Evolutionary conservation across 805 yeast species (phyloP).

Genomic region (Wickerhamiella shivajii): DNA sequence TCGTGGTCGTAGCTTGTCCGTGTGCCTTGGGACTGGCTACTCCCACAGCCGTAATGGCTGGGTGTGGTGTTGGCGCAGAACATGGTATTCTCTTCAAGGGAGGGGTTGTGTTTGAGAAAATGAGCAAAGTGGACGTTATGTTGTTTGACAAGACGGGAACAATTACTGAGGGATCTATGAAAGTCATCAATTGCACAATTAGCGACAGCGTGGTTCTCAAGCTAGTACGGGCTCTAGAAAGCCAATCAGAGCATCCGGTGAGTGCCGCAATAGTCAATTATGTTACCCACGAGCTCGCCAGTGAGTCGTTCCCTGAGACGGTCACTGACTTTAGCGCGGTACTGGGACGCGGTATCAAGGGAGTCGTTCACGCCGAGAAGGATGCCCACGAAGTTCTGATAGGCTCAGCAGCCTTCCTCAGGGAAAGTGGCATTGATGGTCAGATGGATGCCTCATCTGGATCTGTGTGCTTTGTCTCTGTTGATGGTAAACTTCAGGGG

Average conservation of each 20-base stretch:
- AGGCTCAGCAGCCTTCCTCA: constrained; percentile 25
- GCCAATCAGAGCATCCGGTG: constrained; percentile 73
- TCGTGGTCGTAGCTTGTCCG: constrained; percentile 95
- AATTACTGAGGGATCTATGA: constrained; percentile 73
- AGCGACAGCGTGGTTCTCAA: constrained; percentile 33
- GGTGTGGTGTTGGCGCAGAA: constrained; percentile 89
- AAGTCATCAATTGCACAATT: constrained; percentile 21
- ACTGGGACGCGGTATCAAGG: constrained; percentile 25
- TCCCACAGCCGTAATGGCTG: constrained; percentile 98
- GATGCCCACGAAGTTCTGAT: constrained; percentile 3
- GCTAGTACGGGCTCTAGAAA: constrained; percentile 45
- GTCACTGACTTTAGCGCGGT: constrained; percentile 16
- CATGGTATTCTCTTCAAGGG: constrained; percentile 87
- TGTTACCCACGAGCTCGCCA: background rate
- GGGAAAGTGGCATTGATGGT: constrained; percentile 13
- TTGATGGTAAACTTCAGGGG: constrained; percentile 49
- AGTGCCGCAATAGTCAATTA: constrained; percentile 47
- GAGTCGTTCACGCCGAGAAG: constrained; percentile 13
- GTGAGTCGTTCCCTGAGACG: no score
- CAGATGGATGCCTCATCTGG: constrained; percentile 26
- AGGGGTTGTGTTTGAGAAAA: constrained; percentile 72
- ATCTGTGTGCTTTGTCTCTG: constrained; percentile 40
- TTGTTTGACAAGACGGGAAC: constrained; percentile 96
- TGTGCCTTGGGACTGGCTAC: constrained; percentile 96
- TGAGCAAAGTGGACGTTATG: constrained; percentile 47